Conservation (phyloP, 768 basidiomycete genomes). For the Suillus discolor region DNA sequence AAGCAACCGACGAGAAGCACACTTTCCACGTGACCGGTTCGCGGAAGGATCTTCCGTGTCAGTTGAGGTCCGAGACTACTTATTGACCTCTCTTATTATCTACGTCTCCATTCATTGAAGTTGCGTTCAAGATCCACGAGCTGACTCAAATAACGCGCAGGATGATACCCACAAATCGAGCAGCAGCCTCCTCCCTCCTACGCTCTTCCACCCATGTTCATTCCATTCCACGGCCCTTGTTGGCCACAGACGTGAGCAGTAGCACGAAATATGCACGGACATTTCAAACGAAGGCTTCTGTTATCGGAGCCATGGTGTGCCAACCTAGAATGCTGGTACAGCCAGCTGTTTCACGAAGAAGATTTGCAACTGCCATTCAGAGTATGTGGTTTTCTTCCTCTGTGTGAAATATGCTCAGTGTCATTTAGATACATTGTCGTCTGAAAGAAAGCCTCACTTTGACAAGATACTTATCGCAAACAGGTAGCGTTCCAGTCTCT, state of each 20-base stretch:
- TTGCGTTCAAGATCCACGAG: background rate
- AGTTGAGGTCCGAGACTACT: background rate
- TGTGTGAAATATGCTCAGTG: background rate
- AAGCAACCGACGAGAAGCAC: no score
- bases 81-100: background rate
- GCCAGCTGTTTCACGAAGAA: slow-evolving; percentile 10
- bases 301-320: background rate
- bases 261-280: slow-evolving; percentile 2
- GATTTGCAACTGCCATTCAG: slow-evolving; percentile 19
- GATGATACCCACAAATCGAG: slow-evolving; percentile 36
- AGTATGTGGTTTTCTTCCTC: slow-evolving; percentile 17
- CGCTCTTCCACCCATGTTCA: slow-evolving; percentile 11
- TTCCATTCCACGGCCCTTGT: background rate
- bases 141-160: background rate
- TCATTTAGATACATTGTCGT: slow-evolving; percentile 1
- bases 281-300: background rate
- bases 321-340: slow-evolving; percentile 3
- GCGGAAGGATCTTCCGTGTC: background rate
- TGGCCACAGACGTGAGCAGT: background rate
- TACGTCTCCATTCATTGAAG: background rate
- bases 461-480: slow-evolving; percentile 94
- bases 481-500: slow-evolving; percentile 46
- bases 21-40: slow-evolving; percentile 1
- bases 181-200: slow-evolving; percentile 25
- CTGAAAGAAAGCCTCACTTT: slow-evolving; percentile 57